phyloP scores from a whole-genome alignment of 2,329 filamentous ascomycete genomes.

The Helotiales sp. region DNA sequence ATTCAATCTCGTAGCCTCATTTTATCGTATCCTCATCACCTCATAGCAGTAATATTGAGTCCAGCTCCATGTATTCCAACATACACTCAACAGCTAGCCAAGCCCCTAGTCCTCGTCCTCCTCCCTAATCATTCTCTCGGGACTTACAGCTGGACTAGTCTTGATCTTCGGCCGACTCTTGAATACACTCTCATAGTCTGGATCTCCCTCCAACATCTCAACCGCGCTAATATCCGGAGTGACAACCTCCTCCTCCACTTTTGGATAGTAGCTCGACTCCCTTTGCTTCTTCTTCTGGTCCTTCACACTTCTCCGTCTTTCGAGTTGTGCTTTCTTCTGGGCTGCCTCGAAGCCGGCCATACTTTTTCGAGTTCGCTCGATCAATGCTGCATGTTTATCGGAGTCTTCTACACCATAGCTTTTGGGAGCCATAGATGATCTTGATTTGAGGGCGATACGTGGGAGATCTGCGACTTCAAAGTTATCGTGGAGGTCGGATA shows the following conservation, averaged over 20 bases:
- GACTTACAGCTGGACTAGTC: constrained; percentile 59
- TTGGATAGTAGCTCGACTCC: constrained; percentile 48
- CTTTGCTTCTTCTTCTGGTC: constrained; percentile 44
- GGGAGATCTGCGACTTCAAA: constrained; percentile 31
- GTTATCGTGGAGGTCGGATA: constrained; percentile 33
- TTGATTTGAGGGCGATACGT: constrained; percentile 25
- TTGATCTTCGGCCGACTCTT: constrained; percentile 80
- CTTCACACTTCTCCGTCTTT: constrained; percentile 49
- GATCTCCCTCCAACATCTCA: constrained; percentile 56
- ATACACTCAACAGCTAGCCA: neutral
- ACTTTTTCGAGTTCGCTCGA: constrained; percentile 57
- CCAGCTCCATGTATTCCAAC: too few species aligned
- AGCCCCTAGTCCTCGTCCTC: constrained; percentile 6
- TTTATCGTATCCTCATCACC: too few species aligned
- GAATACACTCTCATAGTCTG: constrained; percentile 81
- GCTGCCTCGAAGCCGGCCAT: constrained; percentile 64
- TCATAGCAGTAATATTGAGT: too few species aligned
- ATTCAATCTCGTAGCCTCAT: too few species aligned
- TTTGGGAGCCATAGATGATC: constrained; percentile 14
- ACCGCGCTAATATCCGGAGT: constrained; percentile 29
- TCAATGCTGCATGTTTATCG: constrained; percentile 39
- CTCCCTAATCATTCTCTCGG: constrained; percentile 24
- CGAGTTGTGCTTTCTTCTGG: constrained; percentile 59
- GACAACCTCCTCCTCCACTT: constrained; percentile 46
- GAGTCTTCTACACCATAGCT: constrained; percentile 12